These are phyloP conservation scores for Podaxis sp. DNA, from an alignment of 768 basidiomycete genomes.

Conservation along the genomic window DNA sequence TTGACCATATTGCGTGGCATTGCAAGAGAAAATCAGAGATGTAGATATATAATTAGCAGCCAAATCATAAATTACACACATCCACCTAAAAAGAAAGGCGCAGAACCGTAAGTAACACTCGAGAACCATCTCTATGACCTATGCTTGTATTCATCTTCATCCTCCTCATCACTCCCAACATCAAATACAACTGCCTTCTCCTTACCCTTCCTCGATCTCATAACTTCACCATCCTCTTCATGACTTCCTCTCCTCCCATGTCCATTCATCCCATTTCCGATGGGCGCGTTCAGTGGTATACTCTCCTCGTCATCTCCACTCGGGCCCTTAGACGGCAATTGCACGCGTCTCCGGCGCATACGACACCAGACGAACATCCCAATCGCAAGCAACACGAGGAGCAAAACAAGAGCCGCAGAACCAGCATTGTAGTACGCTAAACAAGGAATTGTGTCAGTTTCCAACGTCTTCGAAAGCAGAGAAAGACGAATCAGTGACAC, in stretches of 20 bases:
- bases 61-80: conserved; percentile 10
- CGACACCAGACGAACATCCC: conserved; percentile 83
- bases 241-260: conserved; percentile 45
- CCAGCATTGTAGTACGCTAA: conserved; percentile 94
- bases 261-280: conserved; percentile 26
- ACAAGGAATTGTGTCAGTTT: conserved; percentile 4
- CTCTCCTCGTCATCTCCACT: conserved; percentile 55
- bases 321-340: conserved; percentile 30
- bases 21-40: not conserved
- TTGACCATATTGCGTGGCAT: not conserved
- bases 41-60: not conserved
- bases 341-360: conserved; percentile 44
- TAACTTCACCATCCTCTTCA: conserved; percentile 29
- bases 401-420: conserved; percentile 79
- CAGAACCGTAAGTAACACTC: not conserved
- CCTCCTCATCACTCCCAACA: conserved; percentile 53
- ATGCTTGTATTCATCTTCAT: conserved; percentile 38
- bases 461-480: not conserved
- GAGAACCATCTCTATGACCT: not conserved
- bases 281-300: conserved; percentile 57
- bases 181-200: conserved; percentile 52
- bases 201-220: conserved; percentile 46
- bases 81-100: not conserved
- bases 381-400: conserved; percentile 66
- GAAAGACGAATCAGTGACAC: conserved; percentile 16